Base-by-base conservation (phyloP, 306 rosid species). In the Parietaria judaica region DNA sequence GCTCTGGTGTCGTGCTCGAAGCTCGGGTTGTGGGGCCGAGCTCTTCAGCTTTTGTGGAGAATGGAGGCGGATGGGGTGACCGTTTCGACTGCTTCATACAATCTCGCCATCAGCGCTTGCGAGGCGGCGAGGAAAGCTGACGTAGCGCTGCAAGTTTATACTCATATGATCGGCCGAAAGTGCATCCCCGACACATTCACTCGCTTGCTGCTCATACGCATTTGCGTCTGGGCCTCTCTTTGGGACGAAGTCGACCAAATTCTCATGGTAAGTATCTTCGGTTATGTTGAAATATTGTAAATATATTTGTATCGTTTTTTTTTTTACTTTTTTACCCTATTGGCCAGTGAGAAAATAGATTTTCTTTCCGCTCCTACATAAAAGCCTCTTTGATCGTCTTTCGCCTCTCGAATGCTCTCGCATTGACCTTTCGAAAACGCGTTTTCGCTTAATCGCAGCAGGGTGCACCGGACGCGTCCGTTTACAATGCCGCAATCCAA, bases 131-230 rank as follows among this genome's bases (percentile, higher is more conserved):
- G 79, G 78, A 83, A 87, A 72, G 90, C 95, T 4, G 46, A 63
- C 63, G 77, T 83, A 70, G 96, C 97, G 31, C 64, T 84, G 81
- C 89, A 85, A 78, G 95, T 91, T 64, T 91, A 91, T 41, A 78
- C 83, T 66, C 98, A 78, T 73, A 88, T 91, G 98, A 63, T 83
- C 74, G 78, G 81, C 64, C 88, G 71, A 70, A 81, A 81, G 64
- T 71, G 84, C 81, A 61, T 61, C 68, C 82, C 95, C 13, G 90
- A 83, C 66, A 73, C 82, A 31, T 83, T 87, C 68, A 91, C 95
- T 54, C 77, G 75, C 64, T 67, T 91, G 43, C 80, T 89, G 17
- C 48, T 91, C 23, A 55, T 83, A 64, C 77, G 95, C 78, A 70
- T 86, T 65, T 91, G 95, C 79, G 64, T 82, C 56, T 76, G 83